A percentile compares a stretch with the other conserved stretches of the same genome.
These are phyloP conservation scores for Blastobotrys mokoenaii DNA, from an alignment of 805 yeast species.

Conservation along the genomic window DNA sequence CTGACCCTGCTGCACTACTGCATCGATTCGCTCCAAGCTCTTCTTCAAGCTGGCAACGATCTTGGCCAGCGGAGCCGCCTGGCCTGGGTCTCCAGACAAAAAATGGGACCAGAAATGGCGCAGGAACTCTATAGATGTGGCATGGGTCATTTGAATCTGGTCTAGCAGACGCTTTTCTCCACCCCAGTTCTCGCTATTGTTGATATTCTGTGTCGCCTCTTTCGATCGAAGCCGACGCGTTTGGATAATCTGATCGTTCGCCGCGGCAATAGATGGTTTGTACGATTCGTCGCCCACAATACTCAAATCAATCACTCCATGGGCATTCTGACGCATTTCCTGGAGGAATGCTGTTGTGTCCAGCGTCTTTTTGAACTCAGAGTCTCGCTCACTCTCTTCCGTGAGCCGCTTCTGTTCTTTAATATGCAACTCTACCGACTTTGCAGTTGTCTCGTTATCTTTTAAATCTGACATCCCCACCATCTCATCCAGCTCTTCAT, in stretches of 20 bases:
- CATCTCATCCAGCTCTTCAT: background rate
- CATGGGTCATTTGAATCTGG: conserved; percentile 51
- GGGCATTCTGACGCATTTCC: background rate
- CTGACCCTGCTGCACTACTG: conserved; percentile 22
- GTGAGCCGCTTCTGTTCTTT: background rate
- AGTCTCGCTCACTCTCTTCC: background rate
- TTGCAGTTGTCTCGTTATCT: background rate
- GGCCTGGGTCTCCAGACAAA: conserved; percentile 30
- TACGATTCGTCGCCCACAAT: background rate
- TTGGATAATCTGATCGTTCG: conserved; percentile 10
- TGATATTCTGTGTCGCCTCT: conserved; percentile 8
- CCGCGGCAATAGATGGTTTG: conserved; percentile 5
- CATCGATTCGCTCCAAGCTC: conserved; percentile 37
- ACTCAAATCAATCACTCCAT: conserved; percentile 1
- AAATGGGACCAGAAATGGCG: conserved; percentile 56
- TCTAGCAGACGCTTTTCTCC: conserved; percentile 34
- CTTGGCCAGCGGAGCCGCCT: conserved; percentile 36
- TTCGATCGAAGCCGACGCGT: conserved; percentile 13
- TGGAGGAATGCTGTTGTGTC: background rate
- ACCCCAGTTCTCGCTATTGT: conserved; percentile 7
- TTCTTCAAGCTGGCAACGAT: conserved; percentile 43
- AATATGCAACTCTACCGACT: background rate
- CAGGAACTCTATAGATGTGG: conserved; percentile 66
- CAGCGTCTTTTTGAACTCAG: background rate
- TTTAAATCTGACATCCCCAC: conserved; percentile 6